phyloP scores from a whole-genome alignment of 192 early-diverging fungal species.

The Backusella westeae region DNA sequence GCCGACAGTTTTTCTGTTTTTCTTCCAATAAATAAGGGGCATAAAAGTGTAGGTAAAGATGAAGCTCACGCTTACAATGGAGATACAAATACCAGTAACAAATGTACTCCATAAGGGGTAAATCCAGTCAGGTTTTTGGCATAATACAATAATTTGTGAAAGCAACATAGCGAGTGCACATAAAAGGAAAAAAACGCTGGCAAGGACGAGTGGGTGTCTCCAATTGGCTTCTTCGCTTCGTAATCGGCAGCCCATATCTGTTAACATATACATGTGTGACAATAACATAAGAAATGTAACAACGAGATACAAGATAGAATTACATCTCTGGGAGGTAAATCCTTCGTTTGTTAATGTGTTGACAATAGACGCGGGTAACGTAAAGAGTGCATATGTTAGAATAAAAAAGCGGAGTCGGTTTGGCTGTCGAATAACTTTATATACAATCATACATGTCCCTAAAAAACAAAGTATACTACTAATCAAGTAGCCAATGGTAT shows the following conservation, averaged over 20 bases:
- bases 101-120: neutral
- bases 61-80: neutral
- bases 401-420: conserved; percentile 10
- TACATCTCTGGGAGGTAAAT: neutral
- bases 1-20: neutral
- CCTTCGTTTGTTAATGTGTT: conserved; percentile 7
- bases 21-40: conserved; percentile 11
- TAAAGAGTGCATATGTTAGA: conserved; percentile 2
- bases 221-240: neutral
- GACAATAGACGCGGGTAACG: conserved; percentile 4
- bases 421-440: neutral
- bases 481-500: neutral
- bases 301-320: neutral
- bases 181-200: neutral
- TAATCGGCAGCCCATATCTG: conserved; percentile 4
- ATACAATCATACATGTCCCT: neutral
- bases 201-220: neutral
- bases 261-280: conserved; percentile 6
- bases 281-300: conserved; percentile 6
- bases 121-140: neutral
- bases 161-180: neutral
- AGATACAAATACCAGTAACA: neutral
- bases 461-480: neutral
- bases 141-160: neutral
- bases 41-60: conserved; percentile 16